phyloP scores from a whole-genome alignment of 306 rosid species.

The Astragalus glycyphyllos region DNA sequence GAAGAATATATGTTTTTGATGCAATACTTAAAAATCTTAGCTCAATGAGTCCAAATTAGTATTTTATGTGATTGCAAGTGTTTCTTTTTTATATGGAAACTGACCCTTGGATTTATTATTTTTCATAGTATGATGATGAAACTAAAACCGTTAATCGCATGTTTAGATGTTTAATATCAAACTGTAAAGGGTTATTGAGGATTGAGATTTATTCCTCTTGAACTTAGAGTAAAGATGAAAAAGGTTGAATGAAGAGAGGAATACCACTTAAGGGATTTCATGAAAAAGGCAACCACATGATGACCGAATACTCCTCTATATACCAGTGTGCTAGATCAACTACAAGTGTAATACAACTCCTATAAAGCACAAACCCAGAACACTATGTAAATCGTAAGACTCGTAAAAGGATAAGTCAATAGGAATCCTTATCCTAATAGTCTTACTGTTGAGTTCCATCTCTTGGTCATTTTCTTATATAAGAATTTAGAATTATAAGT shows the following conservation, averaged over 20 bases:
- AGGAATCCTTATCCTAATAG: not conserved
- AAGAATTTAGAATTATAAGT: not conserved
- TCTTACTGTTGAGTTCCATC: not conserved
- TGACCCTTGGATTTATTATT: not conserved
- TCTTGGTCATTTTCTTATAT: constrained; percentile 21
- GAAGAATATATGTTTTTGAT: constrained; percentile 8
- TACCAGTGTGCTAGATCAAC: constrained; percentile 17
- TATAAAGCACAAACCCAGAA: not conserved
- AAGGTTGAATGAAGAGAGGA: not conserved
- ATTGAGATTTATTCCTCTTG: constrained; percentile 11
- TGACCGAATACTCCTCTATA: not conserved
- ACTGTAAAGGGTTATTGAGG: not conserved
- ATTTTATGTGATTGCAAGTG: constrained; percentile 15
- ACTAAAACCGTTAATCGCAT: not conserved
- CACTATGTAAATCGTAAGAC: not conserved
- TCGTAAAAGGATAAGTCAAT: not conserved
- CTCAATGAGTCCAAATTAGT: not conserved
- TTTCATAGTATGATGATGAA: not conserved
- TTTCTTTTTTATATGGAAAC: constrained; percentile 15
- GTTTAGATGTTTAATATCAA: constrained; percentile 12
- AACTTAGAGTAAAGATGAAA: constrained; percentile 25
- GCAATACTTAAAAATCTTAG: constrained; percentile 18
- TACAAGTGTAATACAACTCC: not conserved
- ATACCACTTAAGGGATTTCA: not conserved
- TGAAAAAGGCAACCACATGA: constrained; percentile 9